phyloP scores from a whole-genome alignment of 2,329 filamentous ascomycete species.

The Ophiosphaerella narmari region DNA sequence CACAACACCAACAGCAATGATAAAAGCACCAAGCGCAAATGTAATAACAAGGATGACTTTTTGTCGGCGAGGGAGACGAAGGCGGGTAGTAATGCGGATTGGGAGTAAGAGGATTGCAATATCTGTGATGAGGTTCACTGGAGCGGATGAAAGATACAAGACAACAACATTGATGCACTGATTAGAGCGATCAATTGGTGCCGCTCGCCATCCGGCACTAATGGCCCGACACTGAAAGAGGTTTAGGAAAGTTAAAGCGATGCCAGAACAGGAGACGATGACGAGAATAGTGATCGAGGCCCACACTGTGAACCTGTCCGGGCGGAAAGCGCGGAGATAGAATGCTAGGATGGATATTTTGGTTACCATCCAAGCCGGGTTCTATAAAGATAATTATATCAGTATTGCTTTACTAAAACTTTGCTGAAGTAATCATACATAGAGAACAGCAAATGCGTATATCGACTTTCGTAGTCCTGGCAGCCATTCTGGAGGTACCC shows the following conservation, averaged over 20 bases:
- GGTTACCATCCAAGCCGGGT: background rate
- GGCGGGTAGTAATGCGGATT: constrained; percentile 2
- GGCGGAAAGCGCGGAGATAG: background rate
- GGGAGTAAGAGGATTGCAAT: constrained; percentile 7
- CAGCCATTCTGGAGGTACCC: no score
- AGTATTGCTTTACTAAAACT: no score
- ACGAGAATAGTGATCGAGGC: background rate
- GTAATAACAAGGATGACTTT: constrained; percentile 1
- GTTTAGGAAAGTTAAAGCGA: background rate
- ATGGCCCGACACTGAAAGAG: background rate
- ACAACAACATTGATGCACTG: background rate
- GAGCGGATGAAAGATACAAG: background rate
- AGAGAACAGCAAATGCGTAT: no score
- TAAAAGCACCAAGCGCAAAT: background rate
- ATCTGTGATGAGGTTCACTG: constrained; percentile 4
- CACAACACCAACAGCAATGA: background rate
- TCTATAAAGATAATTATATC: background rate
- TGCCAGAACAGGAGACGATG: background rate
- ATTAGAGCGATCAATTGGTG: background rate
- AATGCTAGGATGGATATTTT: background rate
- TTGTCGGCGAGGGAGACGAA: constrained; percentile 4
- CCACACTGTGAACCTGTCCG: background rate
- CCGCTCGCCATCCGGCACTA: background rate
- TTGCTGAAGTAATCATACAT: no score
- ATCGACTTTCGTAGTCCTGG: no score